These are phyloP conservation scores for Yamadazyma buinensis DNA, from an alignment of 1,139 yeast genomes.

Conservation along the genomic window DNA sequence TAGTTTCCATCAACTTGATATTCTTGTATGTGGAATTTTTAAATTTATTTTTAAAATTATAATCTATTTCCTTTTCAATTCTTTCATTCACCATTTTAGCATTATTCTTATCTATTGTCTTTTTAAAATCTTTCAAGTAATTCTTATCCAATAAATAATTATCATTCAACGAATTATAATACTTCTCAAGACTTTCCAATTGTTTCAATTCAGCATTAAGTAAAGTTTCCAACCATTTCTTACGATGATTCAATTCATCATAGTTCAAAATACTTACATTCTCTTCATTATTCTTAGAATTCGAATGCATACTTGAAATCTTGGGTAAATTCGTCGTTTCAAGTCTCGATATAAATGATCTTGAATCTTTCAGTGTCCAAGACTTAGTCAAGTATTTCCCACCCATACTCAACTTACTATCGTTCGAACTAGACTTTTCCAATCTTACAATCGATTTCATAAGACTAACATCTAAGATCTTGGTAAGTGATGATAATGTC, in stretches of 20 bases:
- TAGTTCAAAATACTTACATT: slow-evolving; percentile 22
- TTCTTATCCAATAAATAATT: slow-evolving; percentile 29
- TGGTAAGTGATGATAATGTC: slow-evolving; percentile 21
- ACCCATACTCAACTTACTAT: slow-evolving; percentile 22
- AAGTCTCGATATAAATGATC: slow-evolving; percentile 32
- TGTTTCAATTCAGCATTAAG: slow-evolving; percentile 42
- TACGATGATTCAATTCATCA: slow-evolving; percentile 29
- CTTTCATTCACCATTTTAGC: slow-evolving; percentile 10
- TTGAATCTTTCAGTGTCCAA: slow-evolving; percentile 24
- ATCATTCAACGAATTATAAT: slow-evolving; percentile 21
- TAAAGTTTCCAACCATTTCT: slow-evolving; percentile 33
- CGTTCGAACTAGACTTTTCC: no score
- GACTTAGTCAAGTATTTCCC: slow-evolving; percentile 24
- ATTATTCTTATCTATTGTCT: slow-evolving; percentile 14
- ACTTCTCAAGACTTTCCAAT: slow-evolving; percentile 28
- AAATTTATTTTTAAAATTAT: not conserved
- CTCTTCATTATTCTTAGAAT: slow-evolving; percentile 15
- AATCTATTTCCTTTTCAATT: not conserved
- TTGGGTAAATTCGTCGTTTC: slow-evolving; percentile 34
- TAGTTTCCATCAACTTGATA: not conserved
- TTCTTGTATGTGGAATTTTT: not conserved
- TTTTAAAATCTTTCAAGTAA: slow-evolving; percentile 28
- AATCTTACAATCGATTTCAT: slow-evolving; percentile 29
- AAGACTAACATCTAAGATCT: slow-evolving; percentile 28
- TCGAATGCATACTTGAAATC: slow-evolving; percentile 17